Conservation (phyloP, 768 basidiomycete species). For the Nevesoporus exiguus region DNA sequence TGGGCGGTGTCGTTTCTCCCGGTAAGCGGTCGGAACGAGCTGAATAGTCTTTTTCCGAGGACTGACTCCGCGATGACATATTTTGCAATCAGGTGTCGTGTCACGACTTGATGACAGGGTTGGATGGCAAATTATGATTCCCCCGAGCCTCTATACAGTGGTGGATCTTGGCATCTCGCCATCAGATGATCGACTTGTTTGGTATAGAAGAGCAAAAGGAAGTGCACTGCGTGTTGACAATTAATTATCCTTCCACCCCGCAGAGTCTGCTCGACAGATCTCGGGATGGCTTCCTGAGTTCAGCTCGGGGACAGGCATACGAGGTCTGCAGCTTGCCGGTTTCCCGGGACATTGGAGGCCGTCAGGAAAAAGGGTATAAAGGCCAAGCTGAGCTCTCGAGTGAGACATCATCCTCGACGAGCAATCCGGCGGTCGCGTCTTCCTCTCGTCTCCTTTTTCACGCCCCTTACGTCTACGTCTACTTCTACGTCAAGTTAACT, state of each 20-base stretch:
- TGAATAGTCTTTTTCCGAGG: slow-evolving; percentile 1
- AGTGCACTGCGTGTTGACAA: not conserved
- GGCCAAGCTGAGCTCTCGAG: not conserved
- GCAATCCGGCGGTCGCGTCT: not conserved
- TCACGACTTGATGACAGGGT: not conserved
- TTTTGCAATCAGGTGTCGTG: not conserved
- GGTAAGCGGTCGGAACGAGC: slow-evolving; percentile 13
- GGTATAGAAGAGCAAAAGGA: not conserved
- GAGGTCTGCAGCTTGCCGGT: not conserved
- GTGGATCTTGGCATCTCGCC: slow-evolving; percentile 1
- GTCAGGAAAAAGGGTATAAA: slow-evolving; percentile 1
- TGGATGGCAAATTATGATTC: not conserved
- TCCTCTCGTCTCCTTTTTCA: not conserved
- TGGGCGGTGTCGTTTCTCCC: not conserved
- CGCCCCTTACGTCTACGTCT: not conserved
- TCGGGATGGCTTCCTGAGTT: not conserved
- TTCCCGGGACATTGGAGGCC: not conserved
- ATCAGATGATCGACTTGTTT: slow-evolving; percentile 5
- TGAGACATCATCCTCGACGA: not conserved
- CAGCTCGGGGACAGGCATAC: not conserved
- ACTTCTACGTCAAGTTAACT: slow-evolving; percentile 4
- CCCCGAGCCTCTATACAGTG: not conserved
- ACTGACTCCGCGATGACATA: slow-evolving; percentile 2
- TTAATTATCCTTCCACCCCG: slow-evolving; percentile 1
- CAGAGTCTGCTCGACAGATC: slow-evolving; percentile 2